A percentile compares a stretch with the other conserved stretches of the same genome.
Evolutionary conservation across 2,329 filamentous ascomycete species (phyloP).

Genomic region (Paraphoma chrysanthemicola): DNA sequence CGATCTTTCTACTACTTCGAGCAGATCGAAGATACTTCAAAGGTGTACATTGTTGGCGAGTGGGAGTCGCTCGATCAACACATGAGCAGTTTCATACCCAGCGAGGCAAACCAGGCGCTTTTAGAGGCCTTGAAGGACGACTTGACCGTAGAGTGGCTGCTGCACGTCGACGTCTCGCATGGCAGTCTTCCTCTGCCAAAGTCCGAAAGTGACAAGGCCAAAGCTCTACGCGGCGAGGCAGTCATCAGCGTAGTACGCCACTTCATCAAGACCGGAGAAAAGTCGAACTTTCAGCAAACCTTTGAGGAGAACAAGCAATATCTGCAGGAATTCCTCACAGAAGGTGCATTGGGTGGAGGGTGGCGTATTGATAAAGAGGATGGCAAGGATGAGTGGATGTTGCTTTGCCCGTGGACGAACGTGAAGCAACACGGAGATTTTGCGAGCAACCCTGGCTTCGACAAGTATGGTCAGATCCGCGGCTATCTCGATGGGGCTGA

Average conservation of each 20-base stretch:
- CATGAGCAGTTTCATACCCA: slow-evolving; percentile 52
- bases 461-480: slow-evolving; percentile 28
- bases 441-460: slow-evolving; percentile 40
- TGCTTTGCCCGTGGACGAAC: slow-evolving; percentile 50
- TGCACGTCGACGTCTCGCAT: slow-evolving; percentile 52
- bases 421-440: slow-evolving; percentile 47
- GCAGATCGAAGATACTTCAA: slow-evolving; percentile 53
- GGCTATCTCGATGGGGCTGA: slow-evolving; percentile 26
- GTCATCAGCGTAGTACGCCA: slow-evolving; percentile 45
- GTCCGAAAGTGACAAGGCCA: slow-evolving; percentile 3
- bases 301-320: slow-evolving; percentile 33
- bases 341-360: slow-evolving; percentile 42
- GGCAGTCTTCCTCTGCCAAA: slow-evolving; percentile 33
- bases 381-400: slow-evolving; percentile 51
- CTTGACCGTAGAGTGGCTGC: slow-evolving; percentile 52
- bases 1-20: slow-evolving; percentile 49
- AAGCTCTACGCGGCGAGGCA: slow-evolving; percentile 1
- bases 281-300: slow-evolving; percentile 29
- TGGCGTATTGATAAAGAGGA: slow-evolving; percentile 50
- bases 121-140: slow-evolving; percentile 45
- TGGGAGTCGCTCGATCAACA: slow-evolving; percentile 55
- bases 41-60: slow-evolving; percentile 54
- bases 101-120: slow-evolving; percentile 50
- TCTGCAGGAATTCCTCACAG: slow-evolving; percentile 35
- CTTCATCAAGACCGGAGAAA: slow-evolving; percentile 36